Evolutionary conservation across 176 grass and related monocot genomes (phyloP).

Genomic region (Musa acuminata): DNA sequence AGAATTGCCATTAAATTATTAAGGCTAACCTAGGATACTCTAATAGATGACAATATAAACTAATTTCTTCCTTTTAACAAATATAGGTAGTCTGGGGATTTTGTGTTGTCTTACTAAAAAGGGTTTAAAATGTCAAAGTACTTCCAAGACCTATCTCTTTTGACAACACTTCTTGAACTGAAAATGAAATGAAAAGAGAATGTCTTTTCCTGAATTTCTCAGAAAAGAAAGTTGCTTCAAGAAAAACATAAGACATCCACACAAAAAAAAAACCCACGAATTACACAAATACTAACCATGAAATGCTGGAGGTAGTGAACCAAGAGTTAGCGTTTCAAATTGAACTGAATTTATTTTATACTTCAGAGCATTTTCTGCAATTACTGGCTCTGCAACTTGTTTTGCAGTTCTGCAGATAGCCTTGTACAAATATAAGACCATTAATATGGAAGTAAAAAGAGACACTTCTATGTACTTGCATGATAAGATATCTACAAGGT

Average conservation of each 20-base stretch:
- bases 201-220: not conserved
- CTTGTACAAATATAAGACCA: conserved; percentile 31
- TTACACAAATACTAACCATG: conserved; percentile 46
- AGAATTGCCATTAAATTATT: not conserved
- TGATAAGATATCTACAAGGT: not conserved
- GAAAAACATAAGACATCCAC: not conserved
- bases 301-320: conserved; percentile 83
- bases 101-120: not conserved
- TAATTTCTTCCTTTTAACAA: not conserved
- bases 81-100: not conserved
- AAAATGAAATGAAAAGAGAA: not conserved
- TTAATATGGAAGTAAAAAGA: conserved; percentile 17
- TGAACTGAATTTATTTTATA: conserved; percentile 88
- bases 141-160: not conserved
- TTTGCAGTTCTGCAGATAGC: conserved; percentile 81
- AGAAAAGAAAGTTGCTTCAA: not conserved
- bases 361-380: conserved; percentile 62
- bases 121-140: not conserved
- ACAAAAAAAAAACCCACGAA: conserved; percentile 14
- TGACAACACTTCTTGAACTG: not conserved
- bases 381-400: conserved; percentile 78
- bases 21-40: not conserved
- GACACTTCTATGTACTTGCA: not conserved
- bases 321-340: conserved; percentile 86
- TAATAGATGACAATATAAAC: not conserved